Base-by-base conservation (phyloP, 371 early-diverging fungal genomes). In the Mucor racemosus region DNA sequence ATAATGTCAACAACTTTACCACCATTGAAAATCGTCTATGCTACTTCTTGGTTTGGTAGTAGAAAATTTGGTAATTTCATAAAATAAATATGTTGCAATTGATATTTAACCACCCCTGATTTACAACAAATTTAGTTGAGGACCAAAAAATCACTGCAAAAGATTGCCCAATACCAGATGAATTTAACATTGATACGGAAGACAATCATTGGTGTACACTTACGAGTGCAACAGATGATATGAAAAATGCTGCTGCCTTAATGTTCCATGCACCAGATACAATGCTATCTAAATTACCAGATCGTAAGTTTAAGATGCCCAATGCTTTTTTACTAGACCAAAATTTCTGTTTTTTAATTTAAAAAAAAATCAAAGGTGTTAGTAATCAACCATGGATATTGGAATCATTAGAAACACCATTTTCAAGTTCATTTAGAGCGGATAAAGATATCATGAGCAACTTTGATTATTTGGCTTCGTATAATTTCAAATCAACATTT, bases 381-480 rank as follows among this genome's bases (percentile, higher is more conserved):
- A 54, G 55, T 14, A 67, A 75, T 38, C 80, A 80, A 10, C 77
- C 77, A 21, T 75, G 77, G 72, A 75, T 80, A 2, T 62, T 80
- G 9, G 75, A 80, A 40, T 72, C 80, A 19, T 60, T 72, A 56
- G 80, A 80, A 42, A 61, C 80, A 7, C 80, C 80, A 7, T 59
- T 67, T 8, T 72, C 80, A 41, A 72, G 73, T 10, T 42, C 57
- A 0, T 80, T 76, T 57, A 66, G 80, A 44, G 64, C 61, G 14
- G 55, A 73, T 8, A 17, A 41, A 9, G 65, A 64, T 9, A 13
- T 39, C 1, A 80, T 80, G 80, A 40, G 68, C 26, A 41, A 54
- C 5, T 80, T 73, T 62, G 67, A 77, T 53, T 80, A 77, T 38
- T 55, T 80, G 11, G 80, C 80, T 0, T 75, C 77, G 6, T 80